These are phyloP conservation scores for Pulveroboletus sp. DNA, from an alignment of 768 basidiomycete genomes.

Conservation along the genomic window DNA sequence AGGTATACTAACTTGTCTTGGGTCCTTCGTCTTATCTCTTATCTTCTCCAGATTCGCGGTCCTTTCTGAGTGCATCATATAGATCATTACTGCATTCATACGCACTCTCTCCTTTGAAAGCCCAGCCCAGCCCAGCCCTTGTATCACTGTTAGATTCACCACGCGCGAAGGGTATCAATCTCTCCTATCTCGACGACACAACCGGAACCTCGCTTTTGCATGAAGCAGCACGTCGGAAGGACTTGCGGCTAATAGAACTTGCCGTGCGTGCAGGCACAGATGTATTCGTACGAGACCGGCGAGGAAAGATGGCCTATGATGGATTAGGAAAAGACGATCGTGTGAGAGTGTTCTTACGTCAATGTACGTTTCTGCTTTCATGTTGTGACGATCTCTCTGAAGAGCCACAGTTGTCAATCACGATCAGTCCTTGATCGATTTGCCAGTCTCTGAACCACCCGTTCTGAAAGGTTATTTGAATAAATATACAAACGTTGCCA, in stretches of 20 bases:
- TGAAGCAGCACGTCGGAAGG: constrained; percentile 78
- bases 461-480: constrained; percentile 73
- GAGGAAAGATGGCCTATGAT: constrained; percentile 65
- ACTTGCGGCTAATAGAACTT: constrained; percentile 78
- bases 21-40: neutral
- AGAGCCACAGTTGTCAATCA: constrained; percentile 63
- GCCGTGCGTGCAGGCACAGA: constrained; percentile 83
- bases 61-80: constrained; percentile 69
- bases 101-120: constrained; percentile 51
- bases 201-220: constrained; percentile 78
- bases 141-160: constrained; percentile 62
- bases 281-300: constrained; percentile 77
- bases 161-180: constrained; percentile 64
- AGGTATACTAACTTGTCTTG: constrained; percentile 38
- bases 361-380: constrained; percentile 51
- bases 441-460: constrained; percentile 49
- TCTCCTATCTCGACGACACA: constrained; percentile 76
- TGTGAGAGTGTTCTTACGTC: constrained; percentile 75
- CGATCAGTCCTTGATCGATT: constrained; percentile 63
- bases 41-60: constrained; percentile 60
- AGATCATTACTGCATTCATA: constrained; percentile 70
- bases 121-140: constrained; percentile 41
- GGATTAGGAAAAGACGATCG: constrained; percentile 74
- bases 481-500: constrained; percentile 91
- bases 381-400: constrained; percentile 1